Base-by-base conservation (phyloP, 495 filamentous ascomycete genomes). In the Stereocaulon alpinum region DNA sequence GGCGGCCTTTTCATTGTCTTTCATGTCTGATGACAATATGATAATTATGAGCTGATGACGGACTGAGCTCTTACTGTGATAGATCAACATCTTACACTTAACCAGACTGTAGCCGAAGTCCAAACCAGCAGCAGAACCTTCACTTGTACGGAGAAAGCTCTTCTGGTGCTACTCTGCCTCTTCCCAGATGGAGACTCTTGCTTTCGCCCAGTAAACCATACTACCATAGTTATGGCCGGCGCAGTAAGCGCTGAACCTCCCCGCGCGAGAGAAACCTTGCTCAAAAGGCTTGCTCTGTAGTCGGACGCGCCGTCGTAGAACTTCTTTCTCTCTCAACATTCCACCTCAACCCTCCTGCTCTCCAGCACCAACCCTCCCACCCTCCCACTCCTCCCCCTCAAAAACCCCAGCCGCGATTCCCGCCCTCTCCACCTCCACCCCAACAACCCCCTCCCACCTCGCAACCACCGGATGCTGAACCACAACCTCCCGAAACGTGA, bases 401-500 rank as follows among this genome's bases (percentile, higher is more conserved):
- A 66, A 68, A 29, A 15, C 44, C 30, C 57, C 52, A 43, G 55
- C 40, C 22, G 56, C 59, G 20, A 70, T 66, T 62, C 78, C 74
- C 48, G 75, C 56, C 3, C 66, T 67, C 48, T 74, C 73, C 71
- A 75, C 74, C 59, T 75, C 76, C 63, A 73, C 71, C 55, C 75
- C 63, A 44, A 83, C 71, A 52, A 71, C 77, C 44, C 71, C 73
- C 58, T 81, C 73, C 74, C 84, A 79, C 53, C 61, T 68, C 55
- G 72, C 73, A 14, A 85, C 68, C 15, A 74, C 66, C 34, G 47
- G 47, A 59, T 77, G 72, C 48, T 63, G 62, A 40, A 67, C 66
- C 50, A 67, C 67, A 49, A 67, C 68, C 42, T 64, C 47, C 24
- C 18, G 27, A 43, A 62, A 66, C 4, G 53, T 64, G 14, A 63